Base-by-base conservation (phyloP, 768 basidiomycete genomes). In the Psilocybe cubensis region DNA sequence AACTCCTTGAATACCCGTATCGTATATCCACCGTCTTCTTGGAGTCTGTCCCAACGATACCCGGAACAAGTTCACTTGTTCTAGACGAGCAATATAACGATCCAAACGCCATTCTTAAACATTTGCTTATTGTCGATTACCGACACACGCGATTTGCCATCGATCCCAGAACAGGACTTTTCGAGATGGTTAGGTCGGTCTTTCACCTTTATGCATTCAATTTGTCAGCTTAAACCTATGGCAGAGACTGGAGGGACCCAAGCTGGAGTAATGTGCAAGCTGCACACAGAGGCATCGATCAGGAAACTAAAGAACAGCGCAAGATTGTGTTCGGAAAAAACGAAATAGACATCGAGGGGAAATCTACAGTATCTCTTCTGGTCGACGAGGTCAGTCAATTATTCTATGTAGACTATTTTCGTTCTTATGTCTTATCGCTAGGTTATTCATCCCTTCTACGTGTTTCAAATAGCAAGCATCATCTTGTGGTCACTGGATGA, bases 381-480 rank as follows among this genome's bases (percentile, higher is more conserved):
- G 75, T 98, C 18, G 95, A 98, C 62, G 97, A 98, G 82, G 94
- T 94, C 28, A 20, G 62, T 33, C n/a, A 27, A 25, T 44, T 35
- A 7, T 31, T 44, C 17, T 14, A 47, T 35, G 14, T 31, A n/a
- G 40, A 29, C 51, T 42, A 58, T 53, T 6, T 23, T 54, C 46
- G 35, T 58, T 29, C 33, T 54, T 44, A 29, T 6, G n/a, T n/a
- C 14, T n/a, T 40, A 43, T 42, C 25, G 43, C 4, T 43, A 79
- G 94, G 85, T 97, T 43, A 89, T 98, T 35, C 96, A 98, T 68
- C 97, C 97, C 0, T 98, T 98, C 74, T 98, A 98, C 69, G 89
- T 99, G 53, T 99, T 99, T 68, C 97, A 99, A 80, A 88, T 98
- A 62, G 94, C 94, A 48, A 97, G 94, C 62, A 91, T 98, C 63